A percentile compares a stretch with the other conserved stretches of the same genome.
phyloP scores from a whole-genome alignment of 106 monocot species.

The Amphibolis antarctica region DNA sequence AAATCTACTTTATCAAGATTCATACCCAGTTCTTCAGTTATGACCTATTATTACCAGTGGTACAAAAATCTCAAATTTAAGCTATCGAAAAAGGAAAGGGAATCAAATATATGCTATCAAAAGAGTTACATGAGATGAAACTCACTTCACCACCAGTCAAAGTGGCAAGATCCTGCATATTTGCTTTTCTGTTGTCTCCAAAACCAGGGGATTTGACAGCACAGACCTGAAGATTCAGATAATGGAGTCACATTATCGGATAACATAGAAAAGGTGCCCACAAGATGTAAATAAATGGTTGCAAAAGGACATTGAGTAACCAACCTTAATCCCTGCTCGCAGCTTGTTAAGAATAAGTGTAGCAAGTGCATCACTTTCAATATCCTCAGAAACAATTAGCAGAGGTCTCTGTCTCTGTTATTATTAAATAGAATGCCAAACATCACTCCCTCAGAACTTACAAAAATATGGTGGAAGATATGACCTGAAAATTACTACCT shows the following conservation, averaged over 20 bases:
- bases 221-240: slow-evolving; percentile 44
- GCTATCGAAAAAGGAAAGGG: background rate
- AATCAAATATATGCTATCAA: background rate
- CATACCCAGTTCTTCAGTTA: slow-evolving; percentile 98
- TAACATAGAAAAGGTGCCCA: background rate
- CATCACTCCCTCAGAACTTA: background rate
- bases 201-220: slow-evolving; percentile 96
- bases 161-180: slow-evolving; percentile 68
- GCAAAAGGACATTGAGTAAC: slow-evolving; percentile 6
- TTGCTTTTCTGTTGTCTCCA: slow-evolving; percentile 80
- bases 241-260: background rate
- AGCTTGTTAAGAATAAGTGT: slow-evolving; percentile 85
- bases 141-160: slow-evolving; percentile 76
- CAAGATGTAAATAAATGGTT: background rate
- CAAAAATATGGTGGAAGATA: background rate
- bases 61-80: background rate
- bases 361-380: slow-evolving; percentile 71
- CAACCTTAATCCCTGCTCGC: slow-evolving; percentile 58
- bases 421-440: background rate
- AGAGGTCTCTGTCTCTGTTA: slow-evolving; percentile 79
- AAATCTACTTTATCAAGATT: slow-evolving; percentile 86
- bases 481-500: background rate
- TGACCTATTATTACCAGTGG: slow-evolving; percentile 27
- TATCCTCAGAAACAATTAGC: slow-evolving; percentile 67
- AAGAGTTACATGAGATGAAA: background rate